A percentile compares a stretch with the other conserved stretches of the same genome.
Conservation (phyloP, 31 red algal species). For the Porphyra umbilicalis region DNA sequence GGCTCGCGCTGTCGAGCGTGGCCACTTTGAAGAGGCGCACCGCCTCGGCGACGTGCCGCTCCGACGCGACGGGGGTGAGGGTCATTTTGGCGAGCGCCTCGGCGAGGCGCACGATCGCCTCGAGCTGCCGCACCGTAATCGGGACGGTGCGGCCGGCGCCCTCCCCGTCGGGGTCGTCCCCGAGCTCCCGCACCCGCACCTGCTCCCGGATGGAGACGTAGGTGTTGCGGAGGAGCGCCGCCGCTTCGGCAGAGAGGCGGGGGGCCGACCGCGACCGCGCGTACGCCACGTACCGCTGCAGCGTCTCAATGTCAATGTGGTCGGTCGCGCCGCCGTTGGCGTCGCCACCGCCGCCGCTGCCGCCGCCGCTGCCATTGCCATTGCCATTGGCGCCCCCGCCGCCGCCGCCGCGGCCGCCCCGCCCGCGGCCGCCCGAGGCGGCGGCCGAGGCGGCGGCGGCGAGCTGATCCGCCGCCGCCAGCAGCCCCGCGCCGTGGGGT, state of each 20-base stretch:
- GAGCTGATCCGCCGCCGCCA: neutral
- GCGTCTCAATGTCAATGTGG: slow-evolving; percentile 55
- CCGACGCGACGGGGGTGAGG: slow-evolving; percentile 48
- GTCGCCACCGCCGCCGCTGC: neutral
- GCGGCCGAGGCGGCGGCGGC: neutral
- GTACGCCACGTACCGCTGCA: slow-evolving; percentile 93
- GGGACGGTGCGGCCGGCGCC: slow-evolving; percentile 42
- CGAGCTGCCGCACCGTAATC: slow-evolving; percentile 92
- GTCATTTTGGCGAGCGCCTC: slow-evolving; percentile 97
- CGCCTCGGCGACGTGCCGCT: slow-evolving; percentile 77
- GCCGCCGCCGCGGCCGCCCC: neutral
- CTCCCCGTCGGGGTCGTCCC: slow-evolving; percentile 37
- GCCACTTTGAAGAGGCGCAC: slow-evolving; percentile 91
- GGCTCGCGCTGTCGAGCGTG: slow-evolving; percentile 74
- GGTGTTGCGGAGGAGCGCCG: slow-evolving; percentile 73
- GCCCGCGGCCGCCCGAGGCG: neutral
- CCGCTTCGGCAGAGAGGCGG: slow-evolving; percentile 74
- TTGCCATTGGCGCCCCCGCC: neutral
- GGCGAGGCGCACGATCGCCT: slow-evolving; percentile 86
- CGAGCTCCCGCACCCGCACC: slow-evolving; percentile 44
- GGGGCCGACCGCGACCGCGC: slow-evolving; percentile 55
- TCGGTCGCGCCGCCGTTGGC: neutral
- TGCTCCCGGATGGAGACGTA: slow-evolving; percentile 96
- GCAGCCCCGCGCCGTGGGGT: neutral
- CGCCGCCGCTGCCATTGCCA: slow-evolving; percentile 1